Conservation (phyloP, 768 basidiomycete species). For the Lentinula raphanica region DNA sequence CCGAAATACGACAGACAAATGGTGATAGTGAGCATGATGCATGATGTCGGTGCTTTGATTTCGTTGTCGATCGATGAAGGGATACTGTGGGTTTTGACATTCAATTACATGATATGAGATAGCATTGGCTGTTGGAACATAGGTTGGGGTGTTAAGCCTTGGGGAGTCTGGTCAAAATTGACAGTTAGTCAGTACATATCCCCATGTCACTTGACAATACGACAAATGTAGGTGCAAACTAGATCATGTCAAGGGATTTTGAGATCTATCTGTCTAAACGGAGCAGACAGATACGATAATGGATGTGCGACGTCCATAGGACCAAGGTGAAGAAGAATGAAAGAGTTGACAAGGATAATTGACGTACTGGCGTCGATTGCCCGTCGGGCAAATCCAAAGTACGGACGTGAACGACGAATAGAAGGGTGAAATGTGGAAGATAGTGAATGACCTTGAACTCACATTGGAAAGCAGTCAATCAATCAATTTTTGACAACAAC, state of each 20-base stretch:
- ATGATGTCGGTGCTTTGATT: background rate
- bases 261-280: background rate
- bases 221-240: background rate
- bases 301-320: background rate
- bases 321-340: background rate
- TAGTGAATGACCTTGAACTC: background rate
- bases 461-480: background rate
- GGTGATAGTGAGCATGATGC: background rate
- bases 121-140: background rate
- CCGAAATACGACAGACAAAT: background rate
- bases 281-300: background rate
- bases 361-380: background rate
- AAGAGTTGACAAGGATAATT: background rate
- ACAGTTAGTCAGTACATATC: background rate
- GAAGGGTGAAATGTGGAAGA: background rate
- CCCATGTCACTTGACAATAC: background rate
- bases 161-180: background rate
- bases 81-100: too few species aligned
- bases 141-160: background rate
- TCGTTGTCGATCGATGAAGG: background rate
- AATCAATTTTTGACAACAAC: conserved; percentile 53
- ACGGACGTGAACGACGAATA: background rate
- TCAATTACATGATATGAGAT: background rate
- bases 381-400: background rate
- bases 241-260: conserved; percentile 1